Percentiles rank a stretch among this genome's conserved stretches.
phyloP scores from a whole-genome alignment of 2,329 filamentous ascomycete genomes.

The Fusarium heterosporum region DNA sequence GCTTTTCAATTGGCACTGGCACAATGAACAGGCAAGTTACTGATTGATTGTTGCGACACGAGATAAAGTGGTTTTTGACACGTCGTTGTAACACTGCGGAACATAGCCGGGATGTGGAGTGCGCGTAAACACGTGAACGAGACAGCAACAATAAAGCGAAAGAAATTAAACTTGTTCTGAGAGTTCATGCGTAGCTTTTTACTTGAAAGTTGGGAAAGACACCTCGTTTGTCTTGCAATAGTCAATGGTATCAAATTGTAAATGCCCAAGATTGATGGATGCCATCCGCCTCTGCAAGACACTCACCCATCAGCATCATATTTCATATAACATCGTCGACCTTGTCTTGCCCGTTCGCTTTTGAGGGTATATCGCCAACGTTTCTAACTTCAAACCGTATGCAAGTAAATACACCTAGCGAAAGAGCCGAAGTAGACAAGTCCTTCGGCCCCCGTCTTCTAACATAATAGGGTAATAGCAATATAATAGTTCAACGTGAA shows the following conservation, averaged over 20 bases:
- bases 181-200: neutral
- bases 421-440: constrained; percentile 20
- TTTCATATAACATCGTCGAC: neutral
- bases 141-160: neutral
- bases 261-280: neutral
- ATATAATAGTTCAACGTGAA: neutral
- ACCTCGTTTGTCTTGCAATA: neutral
- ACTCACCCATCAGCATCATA: neutral
- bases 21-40: neutral
- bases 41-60: neutral
- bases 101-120: constrained; percentile 32
- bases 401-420: constrained; percentile 27
- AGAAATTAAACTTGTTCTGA: neutral
- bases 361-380: constrained; percentile 33
- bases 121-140: constrained; percentile 42
- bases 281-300: too few species aligned
- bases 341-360: constrained; percentile 24
- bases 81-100: constrained; percentile 40
- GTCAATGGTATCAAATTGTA: neutral
- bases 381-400: constrained; percentile 18
- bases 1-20: neutral
- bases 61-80: constrained; percentile 37
- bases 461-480: neutral
- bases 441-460: constrained; percentile 23
- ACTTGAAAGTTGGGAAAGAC: neutral